Conservation (phyloP, 805 yeast species). For the Sugiyamaella floridensis region DNA sequence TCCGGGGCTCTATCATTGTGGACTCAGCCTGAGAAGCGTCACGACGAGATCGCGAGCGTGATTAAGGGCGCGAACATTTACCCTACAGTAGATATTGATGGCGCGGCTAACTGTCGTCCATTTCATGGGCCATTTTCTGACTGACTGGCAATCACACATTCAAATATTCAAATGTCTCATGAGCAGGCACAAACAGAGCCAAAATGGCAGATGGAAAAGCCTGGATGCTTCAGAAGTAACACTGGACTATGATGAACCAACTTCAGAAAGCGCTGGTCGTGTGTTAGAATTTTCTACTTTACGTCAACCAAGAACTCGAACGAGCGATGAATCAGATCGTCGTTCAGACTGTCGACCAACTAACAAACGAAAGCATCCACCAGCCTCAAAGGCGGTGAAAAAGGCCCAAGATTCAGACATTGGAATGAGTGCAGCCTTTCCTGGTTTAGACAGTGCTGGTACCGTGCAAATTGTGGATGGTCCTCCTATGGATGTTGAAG, state of each 20-base stretch:
- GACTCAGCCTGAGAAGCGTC: too few species aligned
- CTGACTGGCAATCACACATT: too few species aligned
- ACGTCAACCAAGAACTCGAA: too few species aligned
- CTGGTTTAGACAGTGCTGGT: background rate
- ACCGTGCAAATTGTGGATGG: background rate
- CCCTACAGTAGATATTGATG: background rate
- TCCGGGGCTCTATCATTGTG: slow-evolving; percentile 3
- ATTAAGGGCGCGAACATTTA: background rate
- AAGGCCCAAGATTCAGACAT: background rate
- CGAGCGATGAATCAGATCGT: too few species aligned
- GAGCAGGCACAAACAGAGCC: too few species aligned
- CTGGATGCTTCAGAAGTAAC: too few species aligned
- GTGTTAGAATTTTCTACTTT: too few species aligned
- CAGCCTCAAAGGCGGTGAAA: background rate
- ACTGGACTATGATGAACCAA: too few species aligned
- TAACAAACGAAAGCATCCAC: background rate
- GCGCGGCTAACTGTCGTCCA: background rate
- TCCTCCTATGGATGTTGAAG: slow-evolving; percentile 13
- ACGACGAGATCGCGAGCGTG: background rate
- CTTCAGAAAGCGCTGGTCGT: too few species aligned
- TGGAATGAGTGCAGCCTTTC: background rate
- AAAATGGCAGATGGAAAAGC: too few species aligned
- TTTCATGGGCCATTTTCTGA: too few species aligned
- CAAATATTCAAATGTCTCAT: too few species aligned
- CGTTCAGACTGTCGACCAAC: background rate